These are phyloP conservation scores for Chenopodium berlandieri DNA, from an alignment of 148 eudicot species.

Conservation along the genomic window DNA sequence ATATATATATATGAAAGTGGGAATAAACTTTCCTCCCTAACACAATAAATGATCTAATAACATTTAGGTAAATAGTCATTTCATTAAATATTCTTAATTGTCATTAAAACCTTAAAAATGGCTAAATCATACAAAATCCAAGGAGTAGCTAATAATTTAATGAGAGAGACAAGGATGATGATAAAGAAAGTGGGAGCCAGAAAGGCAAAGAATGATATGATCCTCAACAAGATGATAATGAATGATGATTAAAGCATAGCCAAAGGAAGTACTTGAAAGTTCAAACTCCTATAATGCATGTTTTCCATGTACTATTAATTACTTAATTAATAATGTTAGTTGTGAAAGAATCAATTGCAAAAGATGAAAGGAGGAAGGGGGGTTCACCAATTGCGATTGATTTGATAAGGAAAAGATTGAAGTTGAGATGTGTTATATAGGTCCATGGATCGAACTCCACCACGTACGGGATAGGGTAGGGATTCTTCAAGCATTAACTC, in stretches of 20 bases:
- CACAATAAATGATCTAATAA: too few relatives aligned
- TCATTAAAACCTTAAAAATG: background rate
- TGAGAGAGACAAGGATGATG: background rate
- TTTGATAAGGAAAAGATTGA: background rate
- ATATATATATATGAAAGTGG: too few relatives aligned
- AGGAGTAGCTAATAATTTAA: background rate
- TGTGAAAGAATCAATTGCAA: background rate
- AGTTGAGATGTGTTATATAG: background rate
- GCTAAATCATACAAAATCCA: background rate
- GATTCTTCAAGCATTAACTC: background rate
- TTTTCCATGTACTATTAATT: background rate
- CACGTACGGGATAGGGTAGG: background rate
- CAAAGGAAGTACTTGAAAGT: background rate
- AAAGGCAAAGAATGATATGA: background rate
- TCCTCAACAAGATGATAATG: background rate
- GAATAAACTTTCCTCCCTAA: too few relatives aligned
- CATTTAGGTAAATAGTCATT: background rate
- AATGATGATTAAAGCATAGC: constrained; percentile 6
- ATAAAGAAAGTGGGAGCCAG: constrained; percentile 13
- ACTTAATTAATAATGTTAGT: background rate
- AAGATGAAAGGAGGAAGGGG: background rate
- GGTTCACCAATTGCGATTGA: background rate
- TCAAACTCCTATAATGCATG: background rate
- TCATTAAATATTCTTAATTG: background rate
- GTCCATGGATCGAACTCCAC: background rate